Conservation (phyloP, 768 basidiomycete genomes). For the Kwoniella sp. region DNA sequence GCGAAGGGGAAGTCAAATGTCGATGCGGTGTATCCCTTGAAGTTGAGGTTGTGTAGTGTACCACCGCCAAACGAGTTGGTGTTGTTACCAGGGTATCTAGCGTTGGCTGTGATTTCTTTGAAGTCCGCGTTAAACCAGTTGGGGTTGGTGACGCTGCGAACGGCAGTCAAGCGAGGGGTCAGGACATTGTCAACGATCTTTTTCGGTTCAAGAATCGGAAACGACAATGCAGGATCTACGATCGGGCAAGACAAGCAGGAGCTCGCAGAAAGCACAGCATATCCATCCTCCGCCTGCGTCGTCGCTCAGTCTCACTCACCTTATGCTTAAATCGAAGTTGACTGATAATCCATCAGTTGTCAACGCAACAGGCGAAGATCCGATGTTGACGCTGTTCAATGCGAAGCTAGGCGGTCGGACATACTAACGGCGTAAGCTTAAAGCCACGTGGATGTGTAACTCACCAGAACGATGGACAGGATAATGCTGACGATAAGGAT, state of each 20-base stretch:
- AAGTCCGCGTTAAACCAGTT: conserved; percentile 56
- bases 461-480: conserved; percentile 48
- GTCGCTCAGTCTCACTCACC: conserved; percentile 39
- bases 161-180: too few species aligned
- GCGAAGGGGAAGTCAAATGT: conserved; percentile 53
- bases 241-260: too few species aligned
- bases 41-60: conserved; percentile 49
- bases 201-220: too few species aligned
- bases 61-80: conserved; percentile 50
- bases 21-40: conserved; percentile 46
- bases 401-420: conserved; percentile 52
- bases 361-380: conserved; percentile 42
- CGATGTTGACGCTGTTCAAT: conserved; percentile 46
- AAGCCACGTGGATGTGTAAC: too few species aligned
- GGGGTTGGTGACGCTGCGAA: conserved; percentile 47
- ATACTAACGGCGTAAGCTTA: too few species aligned
- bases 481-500: conserved; percentile 49
- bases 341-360: conserved; percentile 41
- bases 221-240: too few species aligned
- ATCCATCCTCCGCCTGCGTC: too few species aligned
- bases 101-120: conserved; percentile 47
- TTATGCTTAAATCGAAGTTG: conserved; percentile 46
- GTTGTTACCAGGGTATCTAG: conserved; percentile 39
- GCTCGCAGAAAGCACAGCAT: too few species aligned
- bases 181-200: background rate